phyloP scores from a whole-genome alignment of 2,329 filamentous ascomycete species.

The Dichotomopilus funicola region DNA sequence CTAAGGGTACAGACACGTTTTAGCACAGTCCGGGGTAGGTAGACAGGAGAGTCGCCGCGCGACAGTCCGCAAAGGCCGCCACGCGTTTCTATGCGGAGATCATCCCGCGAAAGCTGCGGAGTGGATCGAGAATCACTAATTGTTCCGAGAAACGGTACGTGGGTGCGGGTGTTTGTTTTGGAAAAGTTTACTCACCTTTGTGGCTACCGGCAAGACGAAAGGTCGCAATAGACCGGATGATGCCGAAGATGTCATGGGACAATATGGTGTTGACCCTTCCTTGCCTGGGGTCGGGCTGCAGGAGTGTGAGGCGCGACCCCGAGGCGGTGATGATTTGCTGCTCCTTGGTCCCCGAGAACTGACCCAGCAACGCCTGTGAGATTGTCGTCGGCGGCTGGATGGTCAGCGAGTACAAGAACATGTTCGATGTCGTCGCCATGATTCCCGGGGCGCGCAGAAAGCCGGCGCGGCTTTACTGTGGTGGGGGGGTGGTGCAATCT shows the following conservation, averaged over 20 bases:
- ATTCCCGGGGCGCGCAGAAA: slow-evolving; percentile 42
- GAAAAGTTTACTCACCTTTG: slow-evolving; percentile 69
- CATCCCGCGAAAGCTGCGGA: slow-evolving; percentile 22
- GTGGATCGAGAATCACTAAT: slow-evolving; percentile 61
- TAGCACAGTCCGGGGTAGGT: slow-evolving; percentile 22
- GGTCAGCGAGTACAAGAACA: slow-evolving; percentile 98
- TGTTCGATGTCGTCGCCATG: slow-evolving; percentile 97
- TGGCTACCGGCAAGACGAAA: slow-evolving; percentile 89
- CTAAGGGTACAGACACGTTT: slow-evolving; percentile 50
- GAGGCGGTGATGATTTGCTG: slow-evolving; percentile 95
- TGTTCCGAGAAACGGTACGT: slow-evolving; percentile 41
- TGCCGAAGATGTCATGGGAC: slow-evolving; percentile 92
- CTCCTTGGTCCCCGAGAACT: slow-evolving; percentile 93
- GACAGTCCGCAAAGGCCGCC: slow-evolving; percentile 6
- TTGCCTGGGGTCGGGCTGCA: slow-evolving; percentile 77
- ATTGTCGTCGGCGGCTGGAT: slow-evolving; percentile 87
- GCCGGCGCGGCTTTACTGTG: slow-evolving; percentile 40
- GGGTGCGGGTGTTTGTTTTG: neutral
- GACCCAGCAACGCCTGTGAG: slow-evolving; percentile 84
- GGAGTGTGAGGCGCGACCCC: slow-evolving; percentile 80
- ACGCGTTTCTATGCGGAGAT: slow-evolving; percentile 14
- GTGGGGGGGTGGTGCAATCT: slow-evolving; percentile 9
- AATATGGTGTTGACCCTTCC: slow-evolving; percentile 81
- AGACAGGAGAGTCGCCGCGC: slow-evolving; percentile 14
- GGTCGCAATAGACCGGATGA: slow-evolving; percentile 80